Conservation (phyloP, 441 rosid species). For the Omphalea diandra region DNA sequence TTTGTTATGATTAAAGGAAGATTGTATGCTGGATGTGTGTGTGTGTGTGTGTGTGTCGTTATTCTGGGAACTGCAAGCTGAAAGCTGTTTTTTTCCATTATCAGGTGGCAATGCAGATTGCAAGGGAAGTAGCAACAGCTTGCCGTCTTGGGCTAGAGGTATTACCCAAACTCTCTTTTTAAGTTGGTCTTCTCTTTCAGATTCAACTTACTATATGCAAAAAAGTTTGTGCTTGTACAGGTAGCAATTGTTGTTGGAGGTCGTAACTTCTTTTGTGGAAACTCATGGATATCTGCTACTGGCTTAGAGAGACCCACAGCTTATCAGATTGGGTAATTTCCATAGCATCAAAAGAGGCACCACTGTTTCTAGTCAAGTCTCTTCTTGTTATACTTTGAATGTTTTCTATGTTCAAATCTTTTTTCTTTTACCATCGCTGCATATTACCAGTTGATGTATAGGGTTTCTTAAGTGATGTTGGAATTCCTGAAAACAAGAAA, state of each 20-base stretch:
- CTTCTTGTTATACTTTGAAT: background rate
- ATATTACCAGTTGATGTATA: too few species aligned
- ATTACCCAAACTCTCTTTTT: background rate
- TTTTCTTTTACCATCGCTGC: background rate
- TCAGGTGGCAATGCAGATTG: constrained; percentile 66
- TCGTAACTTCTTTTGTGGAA: constrained; percentile 78
- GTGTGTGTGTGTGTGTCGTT: background rate
- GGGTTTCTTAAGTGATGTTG: too few species aligned
- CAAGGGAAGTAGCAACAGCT: constrained; percentile 71
- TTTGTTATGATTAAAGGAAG: background rate
- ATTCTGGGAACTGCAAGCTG: background rate
- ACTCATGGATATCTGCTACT: constrained; percentile 75
- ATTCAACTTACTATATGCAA: constrained; percentile 1
- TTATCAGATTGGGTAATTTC: constrained; percentile 77
- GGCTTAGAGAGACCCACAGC: constrained; percentile 78
- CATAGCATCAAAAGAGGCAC: background rate
- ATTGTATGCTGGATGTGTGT: background rate
- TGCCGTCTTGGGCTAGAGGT: constrained; percentile 80
- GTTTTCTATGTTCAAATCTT: background rate
- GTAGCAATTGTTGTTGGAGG: constrained; percentile 87
- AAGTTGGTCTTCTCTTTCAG: constrained; percentile 13
- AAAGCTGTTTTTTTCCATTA: constrained; percentile 22
- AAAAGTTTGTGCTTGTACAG: constrained; percentile 29
- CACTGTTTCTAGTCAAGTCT: background rate
- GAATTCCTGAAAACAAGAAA: too few species aligned